Base-by-base conservation (phyloP, 208 protist genomes). In the Acanthamoeba divionensis region DNA sequence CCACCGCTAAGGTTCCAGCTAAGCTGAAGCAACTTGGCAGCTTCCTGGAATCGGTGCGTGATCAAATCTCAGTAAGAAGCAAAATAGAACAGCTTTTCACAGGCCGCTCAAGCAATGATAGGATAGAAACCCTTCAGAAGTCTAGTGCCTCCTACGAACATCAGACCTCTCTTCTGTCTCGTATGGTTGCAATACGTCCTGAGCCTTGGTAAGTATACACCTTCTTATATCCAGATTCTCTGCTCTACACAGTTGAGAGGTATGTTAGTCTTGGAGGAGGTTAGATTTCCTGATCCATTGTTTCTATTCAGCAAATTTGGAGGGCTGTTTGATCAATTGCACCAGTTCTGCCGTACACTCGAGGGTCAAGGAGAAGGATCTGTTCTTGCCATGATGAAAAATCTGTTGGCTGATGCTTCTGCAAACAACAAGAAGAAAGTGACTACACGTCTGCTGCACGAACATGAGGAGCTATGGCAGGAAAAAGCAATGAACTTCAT, bases 401-500 rank as follows among this genome's bases (percentile, higher is more conserved):
- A 65, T 36, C 45, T 83, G 33, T 63, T 47, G 29, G 31, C 50
- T 41, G 48, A 69, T 12, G 79, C 45, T 12, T 24, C 33, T 65
- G 38, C 44, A 71, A 26, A 36, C 48, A 52, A 31, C 5, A 31
- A 7, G 36, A 33, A 7, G 15, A 85, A 85, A 26, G 24, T n/a
- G 13, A 0, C n/a, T 31, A 21, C 60, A 26, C 29, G 1, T 10
- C 21, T 88, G 36, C 57, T 88, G 7, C 79, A 60, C 24, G 55
- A 88, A 9, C 45, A 69, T 26, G 79, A 88, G 38, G 55, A 88
- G 33, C 60, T 88, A 62, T 88, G 79, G 79, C 79, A 88, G 79
- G 79, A 88, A 47, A 88, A 88, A 45, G 79, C 79, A n/a, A 38
- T 60, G 44, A 65, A 88, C 60, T 88, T 88, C 79, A 69, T 88